Evolutionary conservation across 192 early-diverging fungal genomes (phyloP).

Genomic region (Dispira simplex): DNA sequence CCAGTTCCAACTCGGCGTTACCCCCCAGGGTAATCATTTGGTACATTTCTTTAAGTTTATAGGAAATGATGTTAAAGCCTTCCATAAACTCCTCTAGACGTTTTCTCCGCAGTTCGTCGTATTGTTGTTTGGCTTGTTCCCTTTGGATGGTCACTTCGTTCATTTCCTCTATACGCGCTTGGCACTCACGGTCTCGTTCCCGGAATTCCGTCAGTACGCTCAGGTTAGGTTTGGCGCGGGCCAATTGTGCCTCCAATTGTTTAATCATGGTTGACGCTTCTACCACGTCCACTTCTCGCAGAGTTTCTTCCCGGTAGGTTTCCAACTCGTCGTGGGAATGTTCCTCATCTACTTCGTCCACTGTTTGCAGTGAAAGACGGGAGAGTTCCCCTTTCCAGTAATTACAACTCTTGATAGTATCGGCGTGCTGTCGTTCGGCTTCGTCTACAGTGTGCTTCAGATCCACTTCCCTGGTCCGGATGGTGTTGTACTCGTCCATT

Average conservation of each 20-base stretch:
- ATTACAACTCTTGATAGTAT: slow-evolving; percentile 26
- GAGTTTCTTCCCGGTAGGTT: slow-evolving; percentile 39
- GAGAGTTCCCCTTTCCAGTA: slow-evolving; percentile 35
- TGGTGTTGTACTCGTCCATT: slow-evolving; percentile 40
- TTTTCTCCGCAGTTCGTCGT: slow-evolving; percentile 42
- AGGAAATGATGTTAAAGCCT: slow-evolving; percentile 85
- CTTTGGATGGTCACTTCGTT: slow-evolving; percentile 52
- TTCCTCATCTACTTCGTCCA: slow-evolving; percentile 16
- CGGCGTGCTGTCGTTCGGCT: slow-evolving; percentile 34
- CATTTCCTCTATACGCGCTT: slow-evolving; percentile 52
- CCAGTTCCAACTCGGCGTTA: slow-evolving; percentile 94
- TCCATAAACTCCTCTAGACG: slow-evolving; percentile 90
- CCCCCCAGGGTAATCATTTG: slow-evolving; percentile 98
- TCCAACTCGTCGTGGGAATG: slow-evolving; percentile 26
- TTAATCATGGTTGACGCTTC: slow-evolving; percentile 52
- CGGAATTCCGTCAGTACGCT: slow-evolving; percentile 77
- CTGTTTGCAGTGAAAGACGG: slow-evolving; percentile 33
- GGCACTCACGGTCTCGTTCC: slow-evolving; percentile 58
- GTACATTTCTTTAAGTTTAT: slow-evolving; percentile 98
- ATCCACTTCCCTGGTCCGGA: slow-evolving; percentile 50
- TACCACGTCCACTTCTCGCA: slow-evolving; percentile 48
- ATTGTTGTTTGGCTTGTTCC: slow-evolving; percentile 54
- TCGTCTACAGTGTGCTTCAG: slow-evolving; percentile 54
- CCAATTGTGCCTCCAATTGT: slow-evolving; percentile 45
- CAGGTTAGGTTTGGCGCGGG: slow-evolving; percentile 53